Evolutionary conservation across 2,329 filamentous ascomycete genomes (phyloP), one percentile per base, ranked within the genome.

Genomic region (Conoideocrella luteorostrata): DNA sequence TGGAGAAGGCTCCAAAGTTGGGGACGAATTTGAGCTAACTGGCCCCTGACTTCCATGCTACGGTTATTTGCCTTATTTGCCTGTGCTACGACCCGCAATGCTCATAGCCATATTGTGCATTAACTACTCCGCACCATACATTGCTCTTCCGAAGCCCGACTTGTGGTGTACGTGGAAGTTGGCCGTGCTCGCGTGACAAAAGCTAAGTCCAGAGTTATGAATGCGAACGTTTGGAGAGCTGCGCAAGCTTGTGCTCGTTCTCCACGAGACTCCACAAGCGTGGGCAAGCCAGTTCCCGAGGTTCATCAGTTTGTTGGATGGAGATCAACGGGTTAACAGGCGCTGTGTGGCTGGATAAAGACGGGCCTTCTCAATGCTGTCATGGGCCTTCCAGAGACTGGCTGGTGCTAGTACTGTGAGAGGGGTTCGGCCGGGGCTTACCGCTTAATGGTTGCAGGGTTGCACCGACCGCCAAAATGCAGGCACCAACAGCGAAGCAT

Each of bases 401-500:
- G n/a, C n/a, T n/a, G n/a, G n/a, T n/a, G n/a, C n/a, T 28, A 28
- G 7, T 7, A 13, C 26, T 7, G 7, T 13, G 7, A 7, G 26
- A 28, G 26, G 26, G 26, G 26, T 28, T 28, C 26, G 26, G 26
- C 13, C 26, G 26, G 26, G 26, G 26, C 13, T 7, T 7, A 13
- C 26, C 26, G 26, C 26, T 7, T 28, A 13, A 12, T n/a, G 30
- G 30, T 33, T 33, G 30, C n/a, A 18, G 30, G 30, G 30, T 33
- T 33, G 30, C n/a, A 18, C 30, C 24, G 18, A 41, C 21, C 39
- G 39, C 39, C 39, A n/a, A n/a, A n/a, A 33, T 30, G 10, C 17
- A 30, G 15, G 10, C n/a, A 13, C 28, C 30, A 9, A 17, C 18
- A 33, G 18, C n/a, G n/a, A 18, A 17, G 13, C 15, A 24, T n/a